phyloP scores from a whole-genome alignment of 306 rosid species.

The Leucaena leucocephala region DNA sequence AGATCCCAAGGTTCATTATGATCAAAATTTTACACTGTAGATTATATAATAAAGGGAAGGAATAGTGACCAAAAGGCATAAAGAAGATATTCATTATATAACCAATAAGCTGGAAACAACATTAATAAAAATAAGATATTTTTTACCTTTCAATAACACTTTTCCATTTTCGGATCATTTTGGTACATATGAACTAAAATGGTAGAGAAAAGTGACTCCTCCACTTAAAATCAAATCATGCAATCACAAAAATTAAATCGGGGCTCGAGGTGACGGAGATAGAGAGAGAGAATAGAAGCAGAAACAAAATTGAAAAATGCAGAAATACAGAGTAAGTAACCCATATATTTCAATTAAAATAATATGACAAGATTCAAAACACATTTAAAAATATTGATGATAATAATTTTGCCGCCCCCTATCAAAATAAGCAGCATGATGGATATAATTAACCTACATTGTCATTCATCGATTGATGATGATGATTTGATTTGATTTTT shows the following conservation, averaged over 20 bases:
- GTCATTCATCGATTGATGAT: slow-evolving; percentile 11
- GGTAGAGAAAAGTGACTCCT: slow-evolving; percentile 35
- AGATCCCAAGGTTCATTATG: slow-evolving; percentile 15
- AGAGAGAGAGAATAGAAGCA: neutral
- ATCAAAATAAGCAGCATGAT: slow-evolving; percentile 17
- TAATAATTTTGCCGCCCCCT: slow-evolving; percentile 9
- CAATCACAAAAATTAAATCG: slow-evolving; percentile 32
- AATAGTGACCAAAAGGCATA: slow-evolving; percentile 23
- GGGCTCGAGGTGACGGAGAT: neutral
- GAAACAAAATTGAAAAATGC: neutral
- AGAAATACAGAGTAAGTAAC: slow-evolving; percentile 28
- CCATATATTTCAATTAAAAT: slow-evolving; percentile 16
- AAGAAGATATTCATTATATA: neutral
- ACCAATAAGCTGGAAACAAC: slow-evolving; percentile 8
- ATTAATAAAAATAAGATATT: slow-evolving; percentile 12
- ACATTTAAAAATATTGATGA: slow-evolving; percentile 29
- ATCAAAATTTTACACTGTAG: slow-evolving; percentile 48
- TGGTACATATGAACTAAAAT: slow-evolving; percentile 39
- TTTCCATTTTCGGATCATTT: slow-evolving; percentile 43
- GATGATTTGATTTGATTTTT: neutral
- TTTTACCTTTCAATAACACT: slow-evolving; percentile 2
- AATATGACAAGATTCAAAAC: slow-evolving; percentile 39
- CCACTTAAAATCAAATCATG: slow-evolving; percentile 40
- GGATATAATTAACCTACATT: slow-evolving; percentile 33
- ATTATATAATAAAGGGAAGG: slow-evolving; percentile 35